Evolutionary conservation across 495 filamentous ascomycete species (phyloP).

Genomic region (Penicilliopsis zonata): DNA sequence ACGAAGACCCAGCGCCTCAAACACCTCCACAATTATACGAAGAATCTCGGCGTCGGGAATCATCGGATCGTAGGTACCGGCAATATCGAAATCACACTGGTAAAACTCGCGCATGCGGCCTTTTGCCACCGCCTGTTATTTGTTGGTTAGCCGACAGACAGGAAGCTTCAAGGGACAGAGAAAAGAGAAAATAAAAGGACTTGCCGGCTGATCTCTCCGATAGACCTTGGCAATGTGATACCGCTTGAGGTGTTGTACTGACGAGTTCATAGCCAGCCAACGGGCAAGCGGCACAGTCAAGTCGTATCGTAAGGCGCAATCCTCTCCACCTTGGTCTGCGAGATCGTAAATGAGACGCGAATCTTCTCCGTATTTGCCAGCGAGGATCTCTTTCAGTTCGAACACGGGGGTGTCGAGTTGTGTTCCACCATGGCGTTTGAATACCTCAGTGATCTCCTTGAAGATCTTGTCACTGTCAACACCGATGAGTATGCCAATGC

Average conservation of each 20-base stretch:
- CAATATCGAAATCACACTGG: slow-evolving; percentile 97
- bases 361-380: slow-evolving; percentile 89
- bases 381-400: slow-evolving; percentile 64
- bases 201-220: slow-evolving; percentile 66
- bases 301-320: slow-evolving; percentile 80
- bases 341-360: slow-evolving; percentile 85
- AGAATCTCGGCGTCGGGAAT: slow-evolving; percentile 91
- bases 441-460: slow-evolving; percentile 67
- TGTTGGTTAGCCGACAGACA: no score
- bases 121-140: slow-evolving; percentile 74
- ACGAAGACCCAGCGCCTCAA: slow-evolving; percentile 63
- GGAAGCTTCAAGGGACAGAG: no score
- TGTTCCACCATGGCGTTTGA: slow-evolving; percentile 79
- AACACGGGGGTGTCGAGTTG: slow-evolving; percentile 81
- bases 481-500: no score
- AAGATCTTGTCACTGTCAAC: slow-evolving; percentile 85
- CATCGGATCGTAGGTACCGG: slow-evolving; percentile 85
- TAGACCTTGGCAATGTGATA: slow-evolving; percentile 90
- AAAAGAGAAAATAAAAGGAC: no score
- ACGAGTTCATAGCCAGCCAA: slow-evolving; percentile 75
- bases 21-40: slow-evolving; percentile 72
- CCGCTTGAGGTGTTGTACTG: slow-evolving; percentile 64
- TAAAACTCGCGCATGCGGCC: slow-evolving; percentile 95
- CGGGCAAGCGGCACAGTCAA: slow-evolving; percentile 84
- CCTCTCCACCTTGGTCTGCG: slow-evolving; percentile 73